A percentile compares a stretch with the other conserved stretches of the same genome.
Conservation (phyloP, 805 yeast species). For the Candida suzukii region DNA sequence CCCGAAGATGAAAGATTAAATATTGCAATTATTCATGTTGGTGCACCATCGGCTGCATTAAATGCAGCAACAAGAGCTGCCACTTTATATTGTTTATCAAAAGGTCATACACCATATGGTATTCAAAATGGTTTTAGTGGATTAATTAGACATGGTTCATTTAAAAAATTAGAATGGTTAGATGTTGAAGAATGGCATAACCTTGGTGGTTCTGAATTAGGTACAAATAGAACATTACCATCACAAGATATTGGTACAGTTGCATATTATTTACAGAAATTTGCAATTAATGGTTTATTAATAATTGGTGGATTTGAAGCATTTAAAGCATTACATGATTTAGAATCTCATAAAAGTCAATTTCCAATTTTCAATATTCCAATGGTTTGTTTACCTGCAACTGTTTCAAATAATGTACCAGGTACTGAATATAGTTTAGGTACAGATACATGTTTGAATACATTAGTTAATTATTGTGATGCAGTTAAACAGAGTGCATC, state of each 20-base stretch:
- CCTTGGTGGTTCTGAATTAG: constrained; percentile 75
- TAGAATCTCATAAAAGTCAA: constrained; percentile 49
- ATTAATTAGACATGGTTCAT: constrained; percentile 53
- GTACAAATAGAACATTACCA: constrained; percentile 71
- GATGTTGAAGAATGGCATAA: constrained; percentile 69
- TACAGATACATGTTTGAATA: constrained; percentile 67
- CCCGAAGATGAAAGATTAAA: constrained; percentile 47
- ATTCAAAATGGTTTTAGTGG: constrained; percentile 74
- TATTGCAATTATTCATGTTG: constrained; percentile 68
- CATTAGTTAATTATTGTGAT: constrained; percentile 67
- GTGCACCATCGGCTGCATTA: constrained; percentile 77
- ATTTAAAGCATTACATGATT: constrained; percentile 60
- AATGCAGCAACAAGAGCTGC: constrained; percentile 73
- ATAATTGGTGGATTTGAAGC: constrained; percentile 82
- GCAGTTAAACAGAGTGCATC: constrained; percentile 75
- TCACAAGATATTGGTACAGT: constrained; percentile 59
- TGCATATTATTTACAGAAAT: constrained; percentile 66
- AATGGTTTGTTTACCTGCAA: constrained; percentile 72
- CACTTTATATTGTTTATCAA: constrained; percentile 67
- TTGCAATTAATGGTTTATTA: constrained; percentile 61
- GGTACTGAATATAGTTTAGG: constrained; percentile 78
- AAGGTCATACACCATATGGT: constrained; percentile 67
- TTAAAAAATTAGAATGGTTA: constrained; percentile 56
- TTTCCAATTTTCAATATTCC: constrained; percentile 75
- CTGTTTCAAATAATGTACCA: constrained; percentile 75